Base-by-base conservation (phyloP, 2,329 filamentous ascomycete species). In the Amauroascus niger region DNA sequence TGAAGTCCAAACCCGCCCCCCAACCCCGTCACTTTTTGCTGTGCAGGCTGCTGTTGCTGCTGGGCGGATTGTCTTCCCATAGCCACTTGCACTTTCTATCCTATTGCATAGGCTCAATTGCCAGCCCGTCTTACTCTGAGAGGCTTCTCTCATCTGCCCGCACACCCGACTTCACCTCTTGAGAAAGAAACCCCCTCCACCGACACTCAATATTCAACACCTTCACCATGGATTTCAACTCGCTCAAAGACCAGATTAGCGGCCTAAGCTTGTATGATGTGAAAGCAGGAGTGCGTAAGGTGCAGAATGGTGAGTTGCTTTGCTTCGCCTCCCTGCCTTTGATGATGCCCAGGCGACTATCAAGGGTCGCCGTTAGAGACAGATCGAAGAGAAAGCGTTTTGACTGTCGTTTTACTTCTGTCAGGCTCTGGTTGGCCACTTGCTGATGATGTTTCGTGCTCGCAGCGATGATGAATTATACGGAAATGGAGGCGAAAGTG, bases 381-480 rank as follows among this genome's bases (percentile, higher is more conserved):
- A 5, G 37, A 18, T 6, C n/a, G 37, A 40, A 16, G 37, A 40
- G 37, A 35, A 8, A 28, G 14, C 37, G 28, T 22, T 35, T 22
- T 45, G 14, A 26, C n/a, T n/a, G n/a, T n/a, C n/a, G 24, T 44
- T 8, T 20, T 48, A 18, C 20, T 6, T 50, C 30, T 20, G 11
- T n/a, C 14, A 14, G 28, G 28, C 9, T 9, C 26, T 30, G 47
- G 32, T 40, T 37, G 20, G 8, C 16, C n/a, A n/a, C n/a, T 24
- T 35, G 22, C 46, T 33, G 55, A 55, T 57, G 51, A 57, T 41
- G 14, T 13, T 20, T 20, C 53, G 40, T 48, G 39, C 18, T 56
- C 20, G n/a, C 64, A 95, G 89, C 89, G 61, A 89, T 95, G 57
- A 95, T 96, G 90, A 96, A 95, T 74, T 95, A 91, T 71, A 95